These are phyloP conservation scores for Vanilla planifolia DNA, from an alignment of 106 monocot genomes.

Conservation along the genomic window DNA sequence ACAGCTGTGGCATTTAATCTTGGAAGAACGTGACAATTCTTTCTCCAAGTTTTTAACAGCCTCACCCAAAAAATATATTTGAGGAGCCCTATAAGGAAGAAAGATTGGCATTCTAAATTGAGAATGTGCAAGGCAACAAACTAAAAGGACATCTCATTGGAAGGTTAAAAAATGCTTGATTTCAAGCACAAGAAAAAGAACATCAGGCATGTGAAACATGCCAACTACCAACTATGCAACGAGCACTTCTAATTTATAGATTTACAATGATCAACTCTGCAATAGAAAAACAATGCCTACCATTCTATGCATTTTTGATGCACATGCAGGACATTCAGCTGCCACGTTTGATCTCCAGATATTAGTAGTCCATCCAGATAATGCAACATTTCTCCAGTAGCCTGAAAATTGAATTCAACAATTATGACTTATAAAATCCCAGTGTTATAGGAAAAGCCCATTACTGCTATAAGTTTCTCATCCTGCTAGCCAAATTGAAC, in stretches of 20 bases:
- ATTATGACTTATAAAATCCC: not conserved
- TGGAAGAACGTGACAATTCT: constrained; percentile 56
- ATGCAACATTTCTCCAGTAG: constrained; percentile 22
- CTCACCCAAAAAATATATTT: constrained; percentile 20
- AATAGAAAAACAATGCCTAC: constrained; percentile 8
- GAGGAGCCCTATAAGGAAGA: constrained; percentile 15
- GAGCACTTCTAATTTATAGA: no score
- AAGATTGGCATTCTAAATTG: no score
- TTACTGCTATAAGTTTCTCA: not conserved
- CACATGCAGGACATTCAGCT: constrained; percentile 16
- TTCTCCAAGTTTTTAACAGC: constrained; percentile 40
- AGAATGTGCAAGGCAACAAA: no score
- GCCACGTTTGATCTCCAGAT: constrained; percentile 5
- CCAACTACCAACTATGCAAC: no score
- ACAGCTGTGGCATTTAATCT: constrained; percentile 73
- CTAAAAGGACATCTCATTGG: no score
- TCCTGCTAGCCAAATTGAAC: not conserved
- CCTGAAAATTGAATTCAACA: constrained; percentile 6
- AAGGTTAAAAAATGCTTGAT: no score
- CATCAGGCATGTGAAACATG: no score
- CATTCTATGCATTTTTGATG: constrained; percentile 20
- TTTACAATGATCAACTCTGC: no score
- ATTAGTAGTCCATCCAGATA: constrained; percentile 14
- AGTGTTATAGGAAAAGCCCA: not conserved
- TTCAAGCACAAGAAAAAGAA: no score